Conservation (phyloP, 371 early-diverging fungal species). For the Parasitella parasitica region DNA sequence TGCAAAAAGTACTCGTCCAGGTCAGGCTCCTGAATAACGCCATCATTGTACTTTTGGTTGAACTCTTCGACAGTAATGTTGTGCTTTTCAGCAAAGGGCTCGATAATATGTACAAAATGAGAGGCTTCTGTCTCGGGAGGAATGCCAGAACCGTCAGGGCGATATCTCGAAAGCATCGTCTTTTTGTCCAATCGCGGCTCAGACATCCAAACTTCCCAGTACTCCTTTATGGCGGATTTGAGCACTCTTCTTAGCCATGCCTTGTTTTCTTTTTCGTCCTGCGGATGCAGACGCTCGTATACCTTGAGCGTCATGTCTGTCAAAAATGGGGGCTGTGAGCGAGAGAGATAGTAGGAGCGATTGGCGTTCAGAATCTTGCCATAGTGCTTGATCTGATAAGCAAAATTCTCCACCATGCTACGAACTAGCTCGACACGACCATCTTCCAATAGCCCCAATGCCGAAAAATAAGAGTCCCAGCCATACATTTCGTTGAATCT, state of each 20-base stretch:
- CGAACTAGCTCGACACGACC: conserved; percentile 80
- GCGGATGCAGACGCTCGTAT: conserved; percentile 58
- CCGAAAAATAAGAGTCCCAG: conserved; percentile 97
- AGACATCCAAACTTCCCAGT: conserved; percentile 88
- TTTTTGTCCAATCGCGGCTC: conserved; percentile 75
- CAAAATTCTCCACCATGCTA: conserved; percentile 96
- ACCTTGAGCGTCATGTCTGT: conserved; percentile 93
- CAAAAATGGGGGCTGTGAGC: conserved; percentile 97
- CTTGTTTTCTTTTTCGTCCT: conserved; percentile 57
- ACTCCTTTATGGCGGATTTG: conserved; percentile 89
- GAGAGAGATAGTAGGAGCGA: conserved; percentile 92
- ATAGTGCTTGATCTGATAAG: conserved; percentile 94
- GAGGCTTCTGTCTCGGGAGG: conserved; percentile 96
- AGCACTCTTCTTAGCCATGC: conserved; percentile 78
- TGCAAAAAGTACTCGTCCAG: conserved; percentile 95
- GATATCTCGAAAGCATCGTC: conserved; percentile 83
- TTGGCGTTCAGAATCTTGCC: conserved; percentile 98
- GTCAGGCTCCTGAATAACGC: conserved; percentile 71
- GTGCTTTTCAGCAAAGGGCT: conserved; percentile 76
- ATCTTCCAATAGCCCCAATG: conserved; percentile 86
- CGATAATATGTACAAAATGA: conserved; percentile 90
- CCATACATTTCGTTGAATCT: conserved; percentile 99
- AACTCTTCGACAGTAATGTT: conserved; percentile 74
- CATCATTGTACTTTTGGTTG: conserved; percentile 66
- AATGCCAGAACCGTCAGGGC: conserved; percentile 89